Percentiles rank a stretch among this genome's conserved stretches.
Evolutionary conservation across 495 filamentous ascomycete species (phyloP).

Genomic region (Aspergillus biplanus): DNA sequence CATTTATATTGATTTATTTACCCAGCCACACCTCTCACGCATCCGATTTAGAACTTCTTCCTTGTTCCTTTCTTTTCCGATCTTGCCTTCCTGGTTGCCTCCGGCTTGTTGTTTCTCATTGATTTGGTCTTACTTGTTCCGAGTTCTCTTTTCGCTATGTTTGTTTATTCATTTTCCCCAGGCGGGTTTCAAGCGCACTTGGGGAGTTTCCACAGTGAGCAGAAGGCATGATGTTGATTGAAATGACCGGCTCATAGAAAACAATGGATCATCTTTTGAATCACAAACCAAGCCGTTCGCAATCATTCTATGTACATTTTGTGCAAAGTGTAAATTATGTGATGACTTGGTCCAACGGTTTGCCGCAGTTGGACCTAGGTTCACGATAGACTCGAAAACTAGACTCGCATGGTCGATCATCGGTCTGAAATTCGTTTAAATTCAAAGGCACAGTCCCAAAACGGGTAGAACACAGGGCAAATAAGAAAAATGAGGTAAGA

Average conservation of each 20-base stretch:
- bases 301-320: background rate
- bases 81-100: constrained; percentile 4
- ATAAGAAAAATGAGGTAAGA: background rate
- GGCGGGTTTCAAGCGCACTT: constrained; percentile 21
- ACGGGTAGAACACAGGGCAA: background rate
- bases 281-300: background rate
- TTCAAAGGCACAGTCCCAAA: background rate
- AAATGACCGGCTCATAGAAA: constrained; percentile 31
- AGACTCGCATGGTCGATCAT: too few species aligned
- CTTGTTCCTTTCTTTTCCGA: constrained; percentile 16
- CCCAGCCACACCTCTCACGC: constrained; percentile 35
- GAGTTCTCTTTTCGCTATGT: constrained; percentile 20
- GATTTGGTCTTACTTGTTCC: constrained; percentile 20
- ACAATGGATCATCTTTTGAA: constrained; percentile 22
- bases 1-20: constrained; percentile 23
- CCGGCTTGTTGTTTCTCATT: constrained; percentile 17
- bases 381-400: too few species aligned
- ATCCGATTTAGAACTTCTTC: constrained; percentile 20
- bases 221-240: constrained; percentile 18
- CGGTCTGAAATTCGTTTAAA: too few species aligned
- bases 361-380: too few species aligned
- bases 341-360: too few species aligned
- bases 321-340: too few species aligned
- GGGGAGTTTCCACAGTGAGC: constrained; percentile 12
- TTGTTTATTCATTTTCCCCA: constrained; percentile 25